Conservation (phyloP, 2,329 filamentous ascomycete genomes). For the Botrytis aclada region DNA sequence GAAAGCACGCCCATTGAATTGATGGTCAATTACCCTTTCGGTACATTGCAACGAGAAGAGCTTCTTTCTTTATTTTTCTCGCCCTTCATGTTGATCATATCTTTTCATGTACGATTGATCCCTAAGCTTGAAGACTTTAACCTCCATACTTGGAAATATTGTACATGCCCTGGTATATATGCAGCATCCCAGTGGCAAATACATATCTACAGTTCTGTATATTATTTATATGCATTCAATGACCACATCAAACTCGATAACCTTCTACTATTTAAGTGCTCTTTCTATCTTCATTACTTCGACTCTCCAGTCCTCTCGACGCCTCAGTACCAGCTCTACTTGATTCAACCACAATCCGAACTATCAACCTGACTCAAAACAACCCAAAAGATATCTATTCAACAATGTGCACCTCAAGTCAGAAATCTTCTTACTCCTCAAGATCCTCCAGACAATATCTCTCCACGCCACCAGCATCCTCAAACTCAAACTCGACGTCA, state of each 20-base stretch:
- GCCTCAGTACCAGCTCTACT: neutral
- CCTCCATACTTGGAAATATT: neutral
- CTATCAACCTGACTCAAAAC: neutral
- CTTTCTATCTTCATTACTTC: neutral
- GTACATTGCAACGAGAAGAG: neutral
- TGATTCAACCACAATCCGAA: neutral
- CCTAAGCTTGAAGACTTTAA: neutral
- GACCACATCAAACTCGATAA: neutral
- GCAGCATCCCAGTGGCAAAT: neutral
- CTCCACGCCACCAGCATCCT: neutral
- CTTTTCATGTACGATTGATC: neutral
- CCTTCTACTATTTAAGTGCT: neutral
- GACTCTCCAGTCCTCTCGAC: neutral
- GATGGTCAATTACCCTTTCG: neutral
- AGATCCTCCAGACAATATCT: neutral
- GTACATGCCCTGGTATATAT: neutral
- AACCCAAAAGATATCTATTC: neutral
- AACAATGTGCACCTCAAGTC: constrained; percentile 1
- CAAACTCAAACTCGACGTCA: neutral
- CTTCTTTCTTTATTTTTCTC: neutral
- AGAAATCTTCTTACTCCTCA: constrained; percentile 2
- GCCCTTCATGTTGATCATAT: neutral
- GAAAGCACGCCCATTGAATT: neutral
- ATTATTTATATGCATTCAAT: constrained; percentile 2
- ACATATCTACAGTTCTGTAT: neutral